Base-by-base conservation (phyloP, 208 protist species). In the Wallacemonas sp. region DNA sequence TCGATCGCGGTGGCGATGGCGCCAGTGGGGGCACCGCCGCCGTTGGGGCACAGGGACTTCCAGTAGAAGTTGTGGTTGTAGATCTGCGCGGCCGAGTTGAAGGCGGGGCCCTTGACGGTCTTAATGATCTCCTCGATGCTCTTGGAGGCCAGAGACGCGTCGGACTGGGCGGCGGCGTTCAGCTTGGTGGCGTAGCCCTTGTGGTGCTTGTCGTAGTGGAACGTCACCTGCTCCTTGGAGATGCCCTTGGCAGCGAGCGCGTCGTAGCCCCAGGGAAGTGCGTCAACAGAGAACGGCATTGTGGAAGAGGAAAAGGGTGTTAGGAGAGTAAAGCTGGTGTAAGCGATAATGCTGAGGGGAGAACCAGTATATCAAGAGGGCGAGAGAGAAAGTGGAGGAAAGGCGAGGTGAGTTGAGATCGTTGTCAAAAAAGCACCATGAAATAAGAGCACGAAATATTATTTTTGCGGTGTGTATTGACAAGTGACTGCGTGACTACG, bases 21-120 rank as follows among this genome's bases (percentile, higher is more conserved):
- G 12, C 91, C 92, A 16, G 32, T 80, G 17, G 93, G 81, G 61
- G 70, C 73, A 29, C 80, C 81, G 30, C 85, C 88, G 30, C 83
- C 81, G 63, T 80, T 66, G 47, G 92, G 83, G 46, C 54, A 79
- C 49, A 97, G 64, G 55, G 71, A 93, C 33, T 92, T 70, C 94
- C 96, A 98, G 87, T 94, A 98, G 78, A 98, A 98, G 76, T 91
- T 88, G 80, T 98, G 96, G 76, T 98, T 98, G 72, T 81, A 98
- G 66, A 96, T 78, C 84, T 98, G 96, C 27, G 92, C 94, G 16
- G 96, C 91, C 21, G 80, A 78, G 80, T 98, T 98, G 85, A 96
- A 98, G 27, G 86, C 70, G 44, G 81, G 78, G 49, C 89, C 93
- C 70, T 91, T 94, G 54, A 68, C 61, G 11, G 81, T 85, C 68